These are phyloP conservation scores for Bruguiera hainesii DNA, from an alignment of 441 rosid species.

Conservation along the genomic window DNA sequence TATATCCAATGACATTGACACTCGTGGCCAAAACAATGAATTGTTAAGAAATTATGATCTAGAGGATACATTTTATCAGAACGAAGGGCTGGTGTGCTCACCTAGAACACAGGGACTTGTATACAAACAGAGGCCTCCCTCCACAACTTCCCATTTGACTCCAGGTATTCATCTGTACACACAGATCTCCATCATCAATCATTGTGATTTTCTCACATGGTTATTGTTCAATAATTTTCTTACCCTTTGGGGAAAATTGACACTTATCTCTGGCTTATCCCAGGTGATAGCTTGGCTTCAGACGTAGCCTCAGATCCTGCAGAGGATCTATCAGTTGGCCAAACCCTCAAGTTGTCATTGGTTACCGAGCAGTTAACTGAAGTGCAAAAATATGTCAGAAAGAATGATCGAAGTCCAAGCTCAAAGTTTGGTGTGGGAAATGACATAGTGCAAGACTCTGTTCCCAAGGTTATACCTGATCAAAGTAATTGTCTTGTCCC, in stretches of 20 bases:
- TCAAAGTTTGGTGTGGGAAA: constrained; percentile 30
- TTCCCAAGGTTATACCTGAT: constrained; percentile 39
- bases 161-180: constrained; percentile 32
- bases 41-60: constrained; percentile 53
- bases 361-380: constrained; percentile 36
- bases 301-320: constrained; percentile 55
- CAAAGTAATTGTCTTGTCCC: constrained; percentile 59
- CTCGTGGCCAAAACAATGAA: constrained; percentile 51
- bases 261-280: constrained; percentile 12
- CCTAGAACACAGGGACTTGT: constrained; percentile 52
- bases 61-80: constrained; percentile 70
- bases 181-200: not conserved
- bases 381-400: constrained; percentile 35
- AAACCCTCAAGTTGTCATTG: constrained; percentile 54
- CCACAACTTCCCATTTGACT: constrained; percentile 42
- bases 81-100: constrained; percentile 51
- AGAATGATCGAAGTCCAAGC: constrained; percentile 34
- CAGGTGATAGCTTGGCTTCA: constrained; percentile 65
- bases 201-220: not conserved
- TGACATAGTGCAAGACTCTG: constrained; percentile 29
- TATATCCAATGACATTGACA: constrained; percentile 47
- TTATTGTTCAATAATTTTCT: not conserved
- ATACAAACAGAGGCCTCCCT: constrained; percentile 61
- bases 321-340: constrained; percentile 56
- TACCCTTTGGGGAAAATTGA: constrained; percentile 7